phyloP scores from a whole-genome alignment of 2,329 filamentous ascomycete species.

The Aschersonia sp. region DNA sequence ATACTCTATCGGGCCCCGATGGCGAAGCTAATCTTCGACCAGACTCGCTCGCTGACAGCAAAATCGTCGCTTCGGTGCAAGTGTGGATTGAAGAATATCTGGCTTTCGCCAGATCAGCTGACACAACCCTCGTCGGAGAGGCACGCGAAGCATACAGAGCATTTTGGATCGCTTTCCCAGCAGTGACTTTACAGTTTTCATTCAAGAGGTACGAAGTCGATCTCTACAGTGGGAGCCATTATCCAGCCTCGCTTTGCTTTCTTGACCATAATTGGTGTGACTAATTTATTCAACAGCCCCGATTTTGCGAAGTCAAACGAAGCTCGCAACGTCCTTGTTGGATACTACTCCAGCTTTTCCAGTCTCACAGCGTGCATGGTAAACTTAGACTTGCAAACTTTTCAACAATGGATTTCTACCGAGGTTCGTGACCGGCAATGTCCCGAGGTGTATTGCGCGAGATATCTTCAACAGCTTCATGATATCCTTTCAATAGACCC shows the following conservation, averaged over 20 bases:
- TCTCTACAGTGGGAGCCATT: too few species aligned
- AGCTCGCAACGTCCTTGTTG: constrained; percentile 15
- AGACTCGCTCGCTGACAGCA: constrained; percentile 29
- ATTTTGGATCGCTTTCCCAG: constrained; percentile 40
- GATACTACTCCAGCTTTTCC: constrained; percentile 27
- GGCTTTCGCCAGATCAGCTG: constrained; percentile 19
- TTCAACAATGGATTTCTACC: constrained; percentile 6
- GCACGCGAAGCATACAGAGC: constrained; percentile 27
- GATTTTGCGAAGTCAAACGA: constrained; percentile 8
- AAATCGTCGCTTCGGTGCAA: constrained; percentile 27
- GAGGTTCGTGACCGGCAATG: constrained; percentile 3
- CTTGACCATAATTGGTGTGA: neutral
- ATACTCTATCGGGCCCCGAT: too few species aligned
- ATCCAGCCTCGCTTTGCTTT: too few species aligned
- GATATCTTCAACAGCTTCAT: constrained; percentile 31
- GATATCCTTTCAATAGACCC: constrained; percentile 10
- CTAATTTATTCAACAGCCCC: neutral
- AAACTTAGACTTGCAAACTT: constrained; percentile 25
- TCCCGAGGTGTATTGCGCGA: constrained; percentile 13
- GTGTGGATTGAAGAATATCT: constrained; percentile 38
- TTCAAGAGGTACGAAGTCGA: constrained; percentile 23
- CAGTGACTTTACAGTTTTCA: constrained; percentile 23
- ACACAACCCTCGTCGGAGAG: constrained; percentile 21
- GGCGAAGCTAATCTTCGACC: neutral
- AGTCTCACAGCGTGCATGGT: constrained; percentile 37